phyloP scores from a whole-genome alignment of 2,329 filamentous ascomycete species.

The Xylariaceae sp. region DNA sequence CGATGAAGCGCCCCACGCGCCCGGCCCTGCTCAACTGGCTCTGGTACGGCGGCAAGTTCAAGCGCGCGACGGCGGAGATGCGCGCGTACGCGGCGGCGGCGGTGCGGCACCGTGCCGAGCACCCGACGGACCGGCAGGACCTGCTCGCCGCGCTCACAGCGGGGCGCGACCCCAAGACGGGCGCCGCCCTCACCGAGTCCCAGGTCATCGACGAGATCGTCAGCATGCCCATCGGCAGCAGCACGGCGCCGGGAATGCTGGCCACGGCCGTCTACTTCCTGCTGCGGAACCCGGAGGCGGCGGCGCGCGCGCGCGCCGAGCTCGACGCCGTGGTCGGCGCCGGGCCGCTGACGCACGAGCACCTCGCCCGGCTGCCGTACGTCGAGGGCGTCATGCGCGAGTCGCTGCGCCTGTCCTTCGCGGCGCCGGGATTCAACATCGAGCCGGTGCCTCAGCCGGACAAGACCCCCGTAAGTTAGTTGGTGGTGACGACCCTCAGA shows the following conservation, averaged over 20 bases:
- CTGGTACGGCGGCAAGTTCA: conserved; percentile 44
- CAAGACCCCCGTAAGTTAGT: too few species aligned
- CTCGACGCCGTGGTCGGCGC: conserved; percentile 44
- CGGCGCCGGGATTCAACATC: conserved; percentile 49
- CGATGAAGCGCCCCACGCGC: conserved; percentile 46
- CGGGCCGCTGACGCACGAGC: conserved; percentile 35
- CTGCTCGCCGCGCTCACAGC: conserved; percentile 53
- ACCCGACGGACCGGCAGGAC: conserved; percentile 50
- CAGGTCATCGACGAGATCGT: conserved; percentile 63
- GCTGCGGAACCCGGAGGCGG: conserved; percentile 39
- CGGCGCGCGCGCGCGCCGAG: conserved; percentile 44
- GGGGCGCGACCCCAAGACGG: conserved; percentile 54
- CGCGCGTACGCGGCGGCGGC: conserved; percentile 48
- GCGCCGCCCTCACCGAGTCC: conserved; percentile 47
- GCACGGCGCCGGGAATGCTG: conserved; percentile 39
- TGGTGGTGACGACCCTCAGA: too few species aligned
- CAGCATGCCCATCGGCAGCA: conserved; percentile 54
- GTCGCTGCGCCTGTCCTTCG: conserved; percentile 44
- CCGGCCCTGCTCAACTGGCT: conserved; percentile 46
- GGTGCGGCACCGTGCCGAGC: conserved; percentile 46
- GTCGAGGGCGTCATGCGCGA: conserved; percentile 47
- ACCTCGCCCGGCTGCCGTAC: conserved; percentile 45
- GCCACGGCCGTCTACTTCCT: conserved; percentile 42
- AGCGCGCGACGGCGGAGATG: conserved; percentile 44
- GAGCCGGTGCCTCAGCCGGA: conserved; percentile 35